Percentiles rank a stretch among this genome's conserved stretches.
phyloP scores from a whole-genome alignment of 2,329 filamentous ascomycete species.

The Verruconis gallopava region DNA sequence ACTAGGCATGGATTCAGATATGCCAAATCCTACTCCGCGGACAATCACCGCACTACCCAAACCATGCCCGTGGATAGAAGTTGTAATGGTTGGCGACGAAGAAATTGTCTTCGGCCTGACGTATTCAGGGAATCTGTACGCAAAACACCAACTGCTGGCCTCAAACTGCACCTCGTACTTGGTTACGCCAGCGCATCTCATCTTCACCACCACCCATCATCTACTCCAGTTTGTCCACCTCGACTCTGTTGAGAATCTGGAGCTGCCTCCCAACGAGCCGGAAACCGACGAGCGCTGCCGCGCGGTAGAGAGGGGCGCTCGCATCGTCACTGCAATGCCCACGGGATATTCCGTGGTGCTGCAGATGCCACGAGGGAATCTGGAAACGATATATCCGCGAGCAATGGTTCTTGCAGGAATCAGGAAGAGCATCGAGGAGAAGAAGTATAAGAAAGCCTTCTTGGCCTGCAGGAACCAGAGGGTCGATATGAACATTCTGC shows the following conservation, averaged over 20 bases:
- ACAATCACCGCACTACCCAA: constrained; percentile 11
- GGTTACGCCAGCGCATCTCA: constrained; percentile 66
- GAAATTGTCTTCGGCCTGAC: constrained; percentile 52
- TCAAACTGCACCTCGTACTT: constrained; percentile 90
- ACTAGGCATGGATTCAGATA: not conserved
- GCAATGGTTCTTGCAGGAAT: constrained; percentile 89
- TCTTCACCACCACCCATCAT: constrained; percentile 87
- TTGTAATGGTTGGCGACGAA: constrained; percentile 27
- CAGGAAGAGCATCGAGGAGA: constrained; percentile 62
- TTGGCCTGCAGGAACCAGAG: constrained; percentile 79
- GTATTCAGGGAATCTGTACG: constrained; percentile 64
- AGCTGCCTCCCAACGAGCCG: constrained; percentile 75
- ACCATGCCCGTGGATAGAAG: constrained; percentile 21
- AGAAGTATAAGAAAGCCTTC: constrained; percentile 76
- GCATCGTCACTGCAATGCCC: constrained; percentile 78
- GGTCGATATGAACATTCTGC: constrained; percentile 95
- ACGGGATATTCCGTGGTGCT: constrained; percentile 74
- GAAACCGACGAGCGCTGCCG: constrained; percentile 86
- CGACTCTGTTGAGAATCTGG: constrained; percentile 51
- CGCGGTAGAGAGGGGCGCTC: constrained; percentile 79
- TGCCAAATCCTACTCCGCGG: not conserved
- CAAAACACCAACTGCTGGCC: constrained; percentile 57
- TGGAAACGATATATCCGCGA: constrained; percentile 88
- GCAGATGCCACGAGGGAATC: constrained; percentile 90
- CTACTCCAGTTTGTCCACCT: constrained; percentile 90